These are phyloP conservation scores for Byssothecium circinans DNA, from an alignment of 2,329 filamentous ascomycete genomes.

Conservation along the genomic window DNA sequence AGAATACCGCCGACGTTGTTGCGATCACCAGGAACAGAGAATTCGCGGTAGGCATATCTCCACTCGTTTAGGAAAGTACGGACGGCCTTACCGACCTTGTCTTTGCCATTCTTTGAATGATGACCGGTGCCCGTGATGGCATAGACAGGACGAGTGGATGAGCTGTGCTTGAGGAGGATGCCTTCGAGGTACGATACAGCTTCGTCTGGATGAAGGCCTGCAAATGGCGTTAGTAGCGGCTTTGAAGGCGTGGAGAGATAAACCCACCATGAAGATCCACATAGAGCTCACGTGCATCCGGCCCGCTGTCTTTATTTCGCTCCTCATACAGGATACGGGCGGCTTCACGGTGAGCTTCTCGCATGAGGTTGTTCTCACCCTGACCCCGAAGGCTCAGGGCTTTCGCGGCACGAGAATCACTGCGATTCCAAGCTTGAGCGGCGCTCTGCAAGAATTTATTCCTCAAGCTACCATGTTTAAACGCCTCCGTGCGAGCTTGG, in stretches of 20 bases:
- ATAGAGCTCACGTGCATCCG: slow-evolving; percentile 72
- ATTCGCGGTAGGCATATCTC: slow-evolving; percentile 94
- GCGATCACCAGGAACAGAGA: slow-evolving; percentile 92
- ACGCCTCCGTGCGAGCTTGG: slow-evolving; percentile 91
- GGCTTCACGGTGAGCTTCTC: slow-evolving; percentile 92
- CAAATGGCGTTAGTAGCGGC: slow-evolving; percentile 8
- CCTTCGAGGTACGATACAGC: slow-evolving; percentile 91
- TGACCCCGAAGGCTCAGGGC: slow-evolving; percentile 91
- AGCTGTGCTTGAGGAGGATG: slow-evolving; percentile 80
- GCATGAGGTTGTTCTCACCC: slow-evolving; percentile 96
- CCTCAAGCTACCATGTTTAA: slow-evolving; percentile 92
- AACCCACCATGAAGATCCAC: slow-evolving; percentile 78
- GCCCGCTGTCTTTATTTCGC: slow-evolving; percentile 71
- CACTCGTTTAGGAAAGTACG: slow-evolving; percentile 91
- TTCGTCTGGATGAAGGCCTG: slow-evolving; percentile 92
- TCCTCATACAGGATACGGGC: slow-evolving; percentile 91
- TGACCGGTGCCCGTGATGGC: slow-evolving; percentile 96
- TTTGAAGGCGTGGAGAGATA: neutral
- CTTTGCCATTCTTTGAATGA: slow-evolving; percentile 97
- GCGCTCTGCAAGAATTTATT: slow-evolving; percentile 98
- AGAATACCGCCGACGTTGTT: slow-evolving; percentile 73
- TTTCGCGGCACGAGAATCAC: slow-evolving; percentile 94
- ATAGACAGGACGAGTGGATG: slow-evolving; percentile 74
- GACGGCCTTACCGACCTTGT: slow-evolving; percentile 95
- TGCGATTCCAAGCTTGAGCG: slow-evolving; percentile 97